Base-by-base conservation (phyloP, 2,329 filamentous ascomycete genomes). In the Fusarium ambrosium region DNA sequence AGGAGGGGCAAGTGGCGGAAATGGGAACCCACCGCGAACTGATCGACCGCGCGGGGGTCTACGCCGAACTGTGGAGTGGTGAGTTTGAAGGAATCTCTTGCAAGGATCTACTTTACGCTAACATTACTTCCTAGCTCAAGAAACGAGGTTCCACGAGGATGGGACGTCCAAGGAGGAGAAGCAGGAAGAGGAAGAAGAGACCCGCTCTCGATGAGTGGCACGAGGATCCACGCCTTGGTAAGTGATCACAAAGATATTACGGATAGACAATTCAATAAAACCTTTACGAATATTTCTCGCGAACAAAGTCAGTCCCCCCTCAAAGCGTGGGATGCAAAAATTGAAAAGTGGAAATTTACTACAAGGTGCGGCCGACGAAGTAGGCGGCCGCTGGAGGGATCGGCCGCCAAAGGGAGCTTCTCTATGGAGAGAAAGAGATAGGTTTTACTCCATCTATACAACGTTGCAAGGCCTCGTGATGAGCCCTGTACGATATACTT, bases 11-110 rank as follows among this genome's bases (percentile, higher is more conserved):
- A 16, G 95, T 98, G n/a, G 94, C 92, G 3, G 97, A 98, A 85
- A 91, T 90, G 82, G 97, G 97, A 16, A 97, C 94, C 18, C 97
- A 99, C 82, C 89, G 93, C 69, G 90, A 97, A 81, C 85, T 99
- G 68, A 91, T 98, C 71, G 93, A 97, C 76, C 87, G 85, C 18
- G 92, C 90, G 13, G 94, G 95, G 0, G 87, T 98, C 24, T 98
- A 98, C 82, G 91, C 94, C 8, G 93, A 97, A 83, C 86, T 98
- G 55, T 98, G 96, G 96, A 95, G 92, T 85, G 92, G 93, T 94
- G 85, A 88, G 92, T 87, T 87, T 24, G 1, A 16, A 55, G 29
- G 2, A 13, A 13, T 2, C 11, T 16, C 13, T 24, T 11, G 11
- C 1, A n/a, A 32, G 4, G 2, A 43, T 51, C 43, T 34, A 4